Base-by-base conservation (phyloP, 331 rosid genomes). In the Quercus lobata region DNA sequence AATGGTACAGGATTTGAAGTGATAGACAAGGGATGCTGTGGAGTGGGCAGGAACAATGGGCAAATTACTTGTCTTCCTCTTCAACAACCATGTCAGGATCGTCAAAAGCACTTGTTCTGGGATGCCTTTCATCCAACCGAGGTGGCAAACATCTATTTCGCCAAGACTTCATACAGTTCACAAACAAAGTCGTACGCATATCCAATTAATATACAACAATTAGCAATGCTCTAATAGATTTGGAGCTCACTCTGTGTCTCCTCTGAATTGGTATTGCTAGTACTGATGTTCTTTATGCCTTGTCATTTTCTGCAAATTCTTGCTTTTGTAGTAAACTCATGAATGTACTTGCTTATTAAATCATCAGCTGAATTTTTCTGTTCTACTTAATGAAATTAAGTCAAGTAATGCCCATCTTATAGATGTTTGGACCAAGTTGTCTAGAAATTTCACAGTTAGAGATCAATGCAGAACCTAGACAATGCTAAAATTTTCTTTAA, bases 61-160 rank as follows among this genome's bases (percentile, higher is more conserved):
- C 96, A 95, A 69, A 88, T 95, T 12, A 92, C 94, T 57, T 95
- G 98, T n/a, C 94, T 95, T 60, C 97, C 98, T 15, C 82, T 92
- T 54, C 97, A 90, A 71, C 83, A 84, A 57, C 83, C 97, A 21
- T 95, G 99, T 60, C 25, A 44, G 27, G 85, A 93, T 76, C 97
- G 96, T 2, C 73, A 49, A 1, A 87, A 91, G 70, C 88, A 95
- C 88, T 81, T 93, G 78, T 95, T 91, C 60, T 95, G 94, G 99
- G 99, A 90, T 80, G 91, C 99, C 16, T 95, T 95, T 72, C 96
- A 95, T 83, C 97, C 97, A 3, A 95, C 98, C 5, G 98, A 93
- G 61, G 8, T 55, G 27, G 98, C 98, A 22, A 95, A 95, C 78
- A 80, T 86, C 30, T 60, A 85, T 16, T 57, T 91, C 8, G 98